Evolutionary conservation across 2,329 filamentous ascomycete genomes (phyloP).

Genomic region (Fusarium scirpi): DNA sequence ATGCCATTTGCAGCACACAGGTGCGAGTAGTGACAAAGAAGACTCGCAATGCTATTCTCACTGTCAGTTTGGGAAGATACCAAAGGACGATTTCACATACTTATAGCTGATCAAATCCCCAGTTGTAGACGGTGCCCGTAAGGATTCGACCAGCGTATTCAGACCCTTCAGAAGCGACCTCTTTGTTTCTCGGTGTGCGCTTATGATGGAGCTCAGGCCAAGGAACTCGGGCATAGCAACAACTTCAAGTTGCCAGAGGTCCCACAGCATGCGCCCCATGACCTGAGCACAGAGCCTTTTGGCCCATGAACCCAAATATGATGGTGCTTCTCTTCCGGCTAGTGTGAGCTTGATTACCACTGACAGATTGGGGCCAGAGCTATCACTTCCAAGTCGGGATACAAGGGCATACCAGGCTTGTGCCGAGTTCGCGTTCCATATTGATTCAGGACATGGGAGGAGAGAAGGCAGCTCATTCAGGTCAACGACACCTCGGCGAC

Average conservation of each 20-base stretch:
- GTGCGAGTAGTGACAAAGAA: conserved; percentile 11
- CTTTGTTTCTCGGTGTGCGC: not conserved
- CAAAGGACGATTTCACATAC: not conserved
- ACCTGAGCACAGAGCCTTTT: conserved; percentile 5
- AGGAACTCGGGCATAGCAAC: not conserved
- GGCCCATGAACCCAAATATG: not conserved
- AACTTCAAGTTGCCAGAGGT: conserved; percentile 3
- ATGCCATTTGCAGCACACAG: not conserved
- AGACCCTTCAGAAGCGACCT: not conserved
- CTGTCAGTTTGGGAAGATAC: rapidly evolving
- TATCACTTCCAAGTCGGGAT: not conserved
- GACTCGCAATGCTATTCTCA: not conserved
- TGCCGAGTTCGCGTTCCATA: conserved; percentile 1
- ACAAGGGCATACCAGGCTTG: conserved; percentile 4
- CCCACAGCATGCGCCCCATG: not conserved
- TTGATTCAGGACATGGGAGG: not conserved
- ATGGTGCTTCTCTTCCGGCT: not conserved
- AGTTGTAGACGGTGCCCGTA: not conserved
- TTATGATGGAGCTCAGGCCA: not conserved
- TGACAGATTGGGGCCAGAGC: not conserved
- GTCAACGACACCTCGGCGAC: conserved; percentile 2
- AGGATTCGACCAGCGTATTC: not conserved
- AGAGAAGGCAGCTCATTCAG: conserved; percentile 2
- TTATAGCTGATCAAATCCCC: conserved; percentile 9
- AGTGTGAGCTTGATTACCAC: not conserved